Evolutionary conservation across 805 yeast genomes (phyloP).

Genomic region (Ascoidea tarda): DNA sequence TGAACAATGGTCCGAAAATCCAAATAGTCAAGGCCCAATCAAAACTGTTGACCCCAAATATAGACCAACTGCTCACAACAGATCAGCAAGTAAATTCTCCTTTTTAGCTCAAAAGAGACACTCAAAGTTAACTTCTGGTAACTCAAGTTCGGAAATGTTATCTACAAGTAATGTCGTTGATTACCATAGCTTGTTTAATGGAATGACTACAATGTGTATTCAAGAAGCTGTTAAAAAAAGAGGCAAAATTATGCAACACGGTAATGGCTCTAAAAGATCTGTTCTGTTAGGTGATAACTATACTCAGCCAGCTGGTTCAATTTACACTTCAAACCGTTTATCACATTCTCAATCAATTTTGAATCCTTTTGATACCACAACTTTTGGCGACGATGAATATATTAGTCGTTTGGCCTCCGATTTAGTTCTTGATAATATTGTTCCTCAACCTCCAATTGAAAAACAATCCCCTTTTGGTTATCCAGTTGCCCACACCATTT

Average conservation of each 20-base stretch:
- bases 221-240: conserved; percentile 1
- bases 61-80: conserved; percentile 32
- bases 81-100: conserved; percentile 10
- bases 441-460: conserved; percentile 83
- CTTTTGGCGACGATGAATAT: conserved; percentile 12
- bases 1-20: conserved; percentile 78
- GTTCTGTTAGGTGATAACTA: background rate
- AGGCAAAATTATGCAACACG: background rate
- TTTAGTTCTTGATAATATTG: conserved; percentile 58
- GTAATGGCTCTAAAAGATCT: background rate
- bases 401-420: conserved; percentile 40
- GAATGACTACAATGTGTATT: conserved; percentile 9
- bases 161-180: conserved; percentile 5
- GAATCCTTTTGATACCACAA: conserved; percentile 7
- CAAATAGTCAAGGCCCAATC: conserved; percentile 34
- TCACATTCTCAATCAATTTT: conserved; percentile 3
- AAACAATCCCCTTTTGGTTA: conserved; percentile 69
- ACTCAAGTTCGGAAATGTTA: conserved; percentile 21
- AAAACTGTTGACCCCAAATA: conserved; percentile 33
- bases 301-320: conserved; percentile 1
- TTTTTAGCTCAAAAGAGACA: conserved; percentile 10
- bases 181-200: background rate
- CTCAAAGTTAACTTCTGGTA: conserved; percentile 18
- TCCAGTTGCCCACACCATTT: conserved; percentile 63
- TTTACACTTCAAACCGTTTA: conserved; percentile 3